Base-by-base conservation (phyloP, 805 yeast genomes). In the Dipodascopsis uninucleata region DNA sequence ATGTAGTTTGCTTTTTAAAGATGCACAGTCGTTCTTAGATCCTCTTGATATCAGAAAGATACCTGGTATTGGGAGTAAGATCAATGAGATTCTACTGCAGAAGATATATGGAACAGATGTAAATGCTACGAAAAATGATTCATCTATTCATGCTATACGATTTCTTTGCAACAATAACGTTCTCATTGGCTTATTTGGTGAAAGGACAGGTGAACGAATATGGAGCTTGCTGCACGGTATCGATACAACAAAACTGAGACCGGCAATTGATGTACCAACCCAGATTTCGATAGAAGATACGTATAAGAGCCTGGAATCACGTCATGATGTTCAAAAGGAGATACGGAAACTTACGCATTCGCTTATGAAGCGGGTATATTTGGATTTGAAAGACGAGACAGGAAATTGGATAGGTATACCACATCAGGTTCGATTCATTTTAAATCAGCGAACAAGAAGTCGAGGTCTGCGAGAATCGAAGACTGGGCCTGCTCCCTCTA, bases 251-350 rank as follows among this genome's bases (percentile, higher is more conserved):
- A 16, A 12, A 10, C 46, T 42, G 18, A 24, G 34, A 18, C 45
- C 33, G 14, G 36, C 45, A 5, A 9, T 36, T 16, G 35, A 18
- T 8, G 23, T 41, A n/a, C 45, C 45, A 14, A 38, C 45, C 3
- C 45, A 41, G 21, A 36, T 41, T 12, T 41, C 45, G 14, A 36
- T 41, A 6, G 45, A 41, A 24, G 45, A 41, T 31, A 12, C 45
- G 14, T 41, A 36, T 31, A 17, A n/a, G 23, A 9, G 31, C 3
- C 22, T 41, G 12, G 18, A 31, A 10, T 10, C 16, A 5, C 7
- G 14, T 5, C 28, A 17, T 2, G 45, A 39, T 12, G 35, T 38
- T 7, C 20, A 25, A 8, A 21, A 10, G 21, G 45, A 20, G 29
- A 28, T 41, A 20, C 20, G 17, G 12, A 16, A 26, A 9, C 34